Base-by-base conservation (phyloP, 108 stramenopile genomes). In the Schizochytrium sp. region DNA sequence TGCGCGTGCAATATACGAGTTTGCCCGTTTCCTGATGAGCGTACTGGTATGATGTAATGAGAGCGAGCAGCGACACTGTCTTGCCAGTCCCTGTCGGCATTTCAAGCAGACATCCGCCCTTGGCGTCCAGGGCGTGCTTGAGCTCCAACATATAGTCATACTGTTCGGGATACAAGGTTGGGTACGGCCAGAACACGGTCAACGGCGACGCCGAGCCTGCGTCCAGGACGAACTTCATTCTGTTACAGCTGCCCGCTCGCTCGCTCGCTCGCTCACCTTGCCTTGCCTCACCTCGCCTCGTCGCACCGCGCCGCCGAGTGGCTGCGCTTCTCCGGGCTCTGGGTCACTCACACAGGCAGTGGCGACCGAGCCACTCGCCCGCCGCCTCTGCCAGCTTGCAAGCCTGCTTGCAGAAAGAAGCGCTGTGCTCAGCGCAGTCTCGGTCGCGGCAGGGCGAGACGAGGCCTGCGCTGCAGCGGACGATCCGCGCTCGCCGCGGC, bases 101-200 rank as follows among this genome's bases (percentile, higher is more conserved):
- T 91, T 99, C 99, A 29, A 99, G 93, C 58, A 99, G 92, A 91
- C 95, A 96, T 93, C 98, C 97, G 10, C 99, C 99, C 51, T 96
- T 97, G 44, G 97, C 97, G 90, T 99, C 99, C 58, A 99, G 94
- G 19, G 98, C 93, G 4, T 87, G 95, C 92, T 99, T 99, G 41
- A 99, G 95, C 60, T 96, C 95, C n/a, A 96, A 95, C 98, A 99
- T 99, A 93, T 99, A 99, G 88, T 97, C 95, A 90, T 98, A 97
- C 92, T 99, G 99, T 90, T 99, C 99, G 57, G 96, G 93, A 91
- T 99, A 99, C 87, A 99, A 94, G 45, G 95, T 95, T 58, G 96
- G 96, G 87, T 98, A 99, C 57, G 99, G 99, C 90, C 99, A 99
- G 94, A 98, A 99, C 44, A 99, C 98, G 60, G 97, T 96, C 72